These are phyloP conservation scores for Tremellales sp. DNA, from an alignment of 1,284 basidiomycete genomes.

Conservation along the genomic window DNA sequence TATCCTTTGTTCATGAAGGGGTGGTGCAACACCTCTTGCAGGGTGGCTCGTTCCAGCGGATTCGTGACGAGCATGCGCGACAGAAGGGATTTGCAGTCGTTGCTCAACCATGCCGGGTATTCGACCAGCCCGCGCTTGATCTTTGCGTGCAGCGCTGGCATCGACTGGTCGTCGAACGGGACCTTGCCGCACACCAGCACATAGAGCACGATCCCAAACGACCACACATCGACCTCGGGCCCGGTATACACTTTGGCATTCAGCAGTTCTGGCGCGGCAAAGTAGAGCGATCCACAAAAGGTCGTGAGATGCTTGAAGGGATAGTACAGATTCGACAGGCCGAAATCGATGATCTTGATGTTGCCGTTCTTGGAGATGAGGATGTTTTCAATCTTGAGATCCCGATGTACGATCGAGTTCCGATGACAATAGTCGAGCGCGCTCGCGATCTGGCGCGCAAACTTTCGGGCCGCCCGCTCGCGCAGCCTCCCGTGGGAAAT, in stretches of 20 bases:
- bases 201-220: constrained; percentile 96
- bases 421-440: constrained; percentile 96
- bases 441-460: constrained; percentile 92
- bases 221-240: constrained; percentile 98
- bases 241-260: constrained; percentile 96
- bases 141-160: constrained; percentile 98
- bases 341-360: constrained; percentile 99
- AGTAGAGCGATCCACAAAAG: constrained; percentile 96
- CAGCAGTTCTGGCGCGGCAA: constrained; percentile 93
- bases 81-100: constrained; percentile 91
- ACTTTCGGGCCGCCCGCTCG: constrained; percentile 92
- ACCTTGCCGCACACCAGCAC: constrained; percentile 98
- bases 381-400: constrained; percentile 99
- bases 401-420: constrained; percentile 93
- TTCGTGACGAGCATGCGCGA: constrained; percentile 96
- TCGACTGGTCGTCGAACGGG: constrained; percentile 97
- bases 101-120: constrained; percentile 94
- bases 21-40: constrained; percentile 83
- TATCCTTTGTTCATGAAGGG: constrained; percentile 95
- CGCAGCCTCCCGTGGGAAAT: constrained; percentile 95
- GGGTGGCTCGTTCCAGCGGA: constrained; percentile 74
- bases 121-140: constrained; percentile 97
- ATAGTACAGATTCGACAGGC: constrained; percentile 93
- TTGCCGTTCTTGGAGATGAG: constrained; percentile 97
- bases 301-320: constrained; percentile 80